These are phyloP conservation scores for Apiospora aurea DNA, from an alignment of 2,329 filamentous ascomycete genomes.

Conservation along the genomic window DNA sequence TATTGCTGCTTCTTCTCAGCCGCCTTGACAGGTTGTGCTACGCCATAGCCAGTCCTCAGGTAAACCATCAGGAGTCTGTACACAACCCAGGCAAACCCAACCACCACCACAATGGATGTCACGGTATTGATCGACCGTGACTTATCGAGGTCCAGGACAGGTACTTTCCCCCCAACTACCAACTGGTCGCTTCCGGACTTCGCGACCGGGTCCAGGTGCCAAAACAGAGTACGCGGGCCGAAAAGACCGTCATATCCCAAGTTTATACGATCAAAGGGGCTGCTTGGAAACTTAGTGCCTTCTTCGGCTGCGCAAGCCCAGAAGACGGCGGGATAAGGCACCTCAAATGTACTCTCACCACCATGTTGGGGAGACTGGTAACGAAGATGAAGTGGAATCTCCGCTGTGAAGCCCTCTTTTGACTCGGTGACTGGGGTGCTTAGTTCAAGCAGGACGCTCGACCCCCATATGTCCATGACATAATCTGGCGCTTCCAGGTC, in stretches of 20 bases:
- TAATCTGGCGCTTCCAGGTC: slow-evolving; percentile 93
- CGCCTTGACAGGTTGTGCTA: slow-evolving; percentile 28
- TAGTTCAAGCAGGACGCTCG: slow-evolving; percentile 77
- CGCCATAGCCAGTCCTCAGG: slow-evolving; percentile 43
- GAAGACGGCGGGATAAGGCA: slow-evolving; percentile 86
- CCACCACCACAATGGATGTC: slow-evolving; percentile 64
- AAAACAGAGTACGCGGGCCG: slow-evolving; percentile 78
- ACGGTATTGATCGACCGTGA: slow-evolving; percentile 57
- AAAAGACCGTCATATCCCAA: slow-evolving; percentile 89
- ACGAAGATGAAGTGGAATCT: slow-evolving; percentile 84
- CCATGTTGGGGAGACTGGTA: slow-evolving; percentile 72
- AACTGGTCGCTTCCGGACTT: slow-evolving; percentile 46
- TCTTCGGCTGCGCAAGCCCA: slow-evolving; percentile 82
- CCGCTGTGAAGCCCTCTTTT: slow-evolving; percentile 64
- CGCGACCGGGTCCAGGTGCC: slow-evolving; percentile 71
- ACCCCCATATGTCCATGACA: slow-evolving; percentile 79
- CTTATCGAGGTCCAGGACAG: slow-evolving; percentile 66
- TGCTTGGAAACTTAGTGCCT: slow-evolving; percentile 72
- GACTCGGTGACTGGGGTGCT: slow-evolving; percentile 54
- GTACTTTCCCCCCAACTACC: slow-evolving; percentile 65
- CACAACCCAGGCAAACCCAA: slow-evolving; percentile 75
- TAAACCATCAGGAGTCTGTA: slow-evolving; percentile 61
- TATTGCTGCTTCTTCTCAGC: slow-evolving; percentile 41
- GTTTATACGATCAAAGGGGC: slow-evolving; percentile 85
- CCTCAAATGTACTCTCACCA: slow-evolving; percentile 61